Conservation (phyloP, 805 yeast species). For the Candida tammaniensis region DNA sequence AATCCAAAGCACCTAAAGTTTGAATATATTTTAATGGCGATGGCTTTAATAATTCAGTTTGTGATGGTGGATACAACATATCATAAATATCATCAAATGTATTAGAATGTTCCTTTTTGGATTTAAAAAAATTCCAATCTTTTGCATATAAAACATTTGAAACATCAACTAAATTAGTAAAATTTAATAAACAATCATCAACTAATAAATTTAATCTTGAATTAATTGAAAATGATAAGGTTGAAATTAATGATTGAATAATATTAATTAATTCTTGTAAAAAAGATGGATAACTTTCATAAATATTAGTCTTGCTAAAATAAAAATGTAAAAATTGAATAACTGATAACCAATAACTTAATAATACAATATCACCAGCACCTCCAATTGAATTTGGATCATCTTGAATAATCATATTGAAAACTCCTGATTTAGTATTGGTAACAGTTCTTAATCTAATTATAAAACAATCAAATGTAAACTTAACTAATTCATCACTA, state of each 20-base stretch:
- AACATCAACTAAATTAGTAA: constrained; percentile 79
- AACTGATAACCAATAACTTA: constrained; percentile 88
- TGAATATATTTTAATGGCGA: constrained; percentile 86
- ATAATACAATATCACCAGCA: constrained; percentile 62
- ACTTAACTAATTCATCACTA: constrained; percentile 55
- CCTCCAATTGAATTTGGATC: constrained; percentile 27
- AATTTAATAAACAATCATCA: constrained; percentile 70
- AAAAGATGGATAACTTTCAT: constrained; percentile 51
- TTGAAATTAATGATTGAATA: constrained; percentile 59
- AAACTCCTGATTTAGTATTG: constrained; percentile 58
- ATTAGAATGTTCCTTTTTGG: constrained; percentile 41
- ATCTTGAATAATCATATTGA: constrained; percentile 36
- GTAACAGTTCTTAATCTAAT: constrained; percentile 61
- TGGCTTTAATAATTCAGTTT: constrained; percentile 76
- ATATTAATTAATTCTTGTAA: constrained; percentile 65
- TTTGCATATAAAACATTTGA: constrained; percentile 73
- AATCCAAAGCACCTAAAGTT: constrained; percentile 82
- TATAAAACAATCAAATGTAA: constrained; percentile 56
- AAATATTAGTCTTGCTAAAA: constrained; percentile 61
- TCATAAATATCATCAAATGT: constrained; percentile 72
- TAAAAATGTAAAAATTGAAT: constrained; percentile 76
- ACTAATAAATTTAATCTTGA: constrained; percentile 54
- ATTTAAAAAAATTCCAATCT: constrained; percentile 54
- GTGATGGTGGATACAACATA: constrained; percentile 82
- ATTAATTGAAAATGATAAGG: constrained; percentile 64